These are phyloP conservation scores for Boletus albobrunnescens DNA, from an alignment of 1,284 basidiomycete genomes.

Conservation along the genomic window DNA sequence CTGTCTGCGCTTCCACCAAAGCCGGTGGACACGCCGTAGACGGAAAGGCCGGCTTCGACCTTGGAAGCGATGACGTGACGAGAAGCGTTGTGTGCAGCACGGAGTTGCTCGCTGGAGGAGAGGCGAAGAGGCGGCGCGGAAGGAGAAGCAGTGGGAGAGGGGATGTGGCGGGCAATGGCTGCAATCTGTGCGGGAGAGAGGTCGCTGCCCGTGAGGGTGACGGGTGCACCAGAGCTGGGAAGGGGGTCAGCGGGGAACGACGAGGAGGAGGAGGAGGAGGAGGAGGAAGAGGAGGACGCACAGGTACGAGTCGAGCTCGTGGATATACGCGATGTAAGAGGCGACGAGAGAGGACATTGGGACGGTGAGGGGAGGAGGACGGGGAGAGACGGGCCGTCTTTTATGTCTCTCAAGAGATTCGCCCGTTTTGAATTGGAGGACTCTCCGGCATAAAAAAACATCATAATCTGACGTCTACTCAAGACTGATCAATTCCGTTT, in stretches of 20 bases:
- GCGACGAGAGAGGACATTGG: conserved; percentile 37
- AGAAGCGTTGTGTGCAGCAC: conserved; percentile 52
- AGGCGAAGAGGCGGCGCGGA: conserved; percentile 42
- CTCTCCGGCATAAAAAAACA: conserved; percentile 2
- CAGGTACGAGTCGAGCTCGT: conserved; percentile 54
- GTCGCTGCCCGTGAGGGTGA: conserved; percentile 64
- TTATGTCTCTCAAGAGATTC: conserved; percentile 13
- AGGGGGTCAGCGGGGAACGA: conserved; percentile 5
- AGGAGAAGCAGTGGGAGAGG: conserved; percentile 18
- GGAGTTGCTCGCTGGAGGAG: conserved; percentile 45
- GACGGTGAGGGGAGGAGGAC: background rate
- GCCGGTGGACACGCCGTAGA: conserved; percentile 82
- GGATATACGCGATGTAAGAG: conserved; percentile 47
- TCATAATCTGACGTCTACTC: conserved; percentile 9
- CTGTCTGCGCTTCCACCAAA: conserved; percentile 78
- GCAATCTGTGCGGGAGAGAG: conserved; percentile 73
- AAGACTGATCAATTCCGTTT: conserved; percentile 3
- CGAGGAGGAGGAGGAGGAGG: background rate
- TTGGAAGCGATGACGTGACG: conserved; percentile 62
- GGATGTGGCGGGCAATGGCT: conserved; percentile 63
- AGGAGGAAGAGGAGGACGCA: conserved; percentile 28
- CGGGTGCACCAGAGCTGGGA: conserved; percentile 52
- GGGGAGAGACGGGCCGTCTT: background rate
- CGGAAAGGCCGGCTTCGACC: conserved; percentile 61
- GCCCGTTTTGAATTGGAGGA: conserved; percentile 5